Evolutionary conservation across 352 stramenopile species (phyloP).

Genomic region (Phytophthora pistaciae): DNA sequence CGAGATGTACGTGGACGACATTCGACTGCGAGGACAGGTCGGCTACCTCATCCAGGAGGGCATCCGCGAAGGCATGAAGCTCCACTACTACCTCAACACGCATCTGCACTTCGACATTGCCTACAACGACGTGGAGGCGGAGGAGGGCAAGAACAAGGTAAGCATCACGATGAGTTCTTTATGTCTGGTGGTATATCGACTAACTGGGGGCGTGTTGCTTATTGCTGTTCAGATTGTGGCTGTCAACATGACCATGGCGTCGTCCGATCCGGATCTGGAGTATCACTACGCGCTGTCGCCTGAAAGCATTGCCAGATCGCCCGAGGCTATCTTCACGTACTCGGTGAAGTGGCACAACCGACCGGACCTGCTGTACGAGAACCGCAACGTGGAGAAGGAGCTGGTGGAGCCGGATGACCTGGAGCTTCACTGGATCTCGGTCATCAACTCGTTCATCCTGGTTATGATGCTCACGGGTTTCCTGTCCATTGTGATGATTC

Average conservation of each 20-base stretch:
- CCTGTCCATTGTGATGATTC: slow-evolving; percentile 97
- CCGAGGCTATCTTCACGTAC: slow-evolving; percentile 94
- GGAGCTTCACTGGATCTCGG: slow-evolving; percentile 98
- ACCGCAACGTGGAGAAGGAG: slow-evolving; percentile 87
- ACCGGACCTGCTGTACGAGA: slow-evolving; percentile 86
- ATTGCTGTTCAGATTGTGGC: slow-evolving; percentile 59
- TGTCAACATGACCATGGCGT: slow-evolving; percentile 75
- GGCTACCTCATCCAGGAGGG: slow-evolving; percentile 88
- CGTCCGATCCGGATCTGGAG: slow-evolving; percentile 61
- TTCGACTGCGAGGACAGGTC: slow-evolving; percentile 97
- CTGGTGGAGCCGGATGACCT: slow-evolving; percentile 58
- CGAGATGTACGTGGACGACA: slow-evolving; percentile 98
- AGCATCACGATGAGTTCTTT: neutral
- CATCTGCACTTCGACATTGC: slow-evolving; percentile 97
- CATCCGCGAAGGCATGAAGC: slow-evolving; percentile 56
- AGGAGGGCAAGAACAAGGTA: slow-evolving; percentile 86
- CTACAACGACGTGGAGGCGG: slow-evolving; percentile 90
- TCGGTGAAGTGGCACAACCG: slow-evolving; percentile 96
- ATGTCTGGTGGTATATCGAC: neutral
- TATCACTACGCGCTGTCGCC: slow-evolving; percentile 67
- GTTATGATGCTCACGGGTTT: slow-evolving; percentile 98
- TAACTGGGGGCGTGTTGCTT: neutral
- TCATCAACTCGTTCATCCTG: slow-evolving; percentile 99
- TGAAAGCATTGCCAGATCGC: slow-evolving; percentile 46
- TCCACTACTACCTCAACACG: slow-evolving; percentile 95